phyloP scores from a whole-genome alignment of 305 asterid genomes.

The Fraxinus baroniana region DNA sequence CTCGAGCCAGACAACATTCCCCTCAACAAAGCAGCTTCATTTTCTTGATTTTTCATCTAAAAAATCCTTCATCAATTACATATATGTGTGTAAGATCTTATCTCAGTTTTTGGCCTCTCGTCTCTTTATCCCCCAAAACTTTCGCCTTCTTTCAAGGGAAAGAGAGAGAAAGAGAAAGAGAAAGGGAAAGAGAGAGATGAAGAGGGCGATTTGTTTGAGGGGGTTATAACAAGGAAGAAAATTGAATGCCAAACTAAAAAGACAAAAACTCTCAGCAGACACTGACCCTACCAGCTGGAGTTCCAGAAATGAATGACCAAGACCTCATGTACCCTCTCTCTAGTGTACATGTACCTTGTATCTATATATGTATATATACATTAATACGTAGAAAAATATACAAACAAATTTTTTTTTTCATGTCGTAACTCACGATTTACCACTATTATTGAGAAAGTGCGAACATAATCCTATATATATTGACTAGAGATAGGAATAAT shows the following conservation, averaged over 20 bases:
- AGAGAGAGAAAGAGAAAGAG: conserved; percentile 13
- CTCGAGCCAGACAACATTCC: conserved; percentile 34
- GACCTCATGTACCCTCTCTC: conserved; percentile 11
- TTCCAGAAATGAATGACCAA: conserved; percentile 28
- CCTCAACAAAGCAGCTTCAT: conserved; percentile 14
- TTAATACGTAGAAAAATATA: neutral
- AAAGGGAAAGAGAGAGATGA: neutral
- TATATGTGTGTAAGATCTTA: neutral
- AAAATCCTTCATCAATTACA: neutral
- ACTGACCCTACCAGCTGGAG: conserved; percentile 44
- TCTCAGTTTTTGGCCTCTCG: conserved; percentile 27
- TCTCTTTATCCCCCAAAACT: conserved; percentile 42
- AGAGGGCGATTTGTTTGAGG: conserved; percentile 23
- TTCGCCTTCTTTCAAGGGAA: conserved; percentile 41
- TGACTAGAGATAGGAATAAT: too few relatives aligned
- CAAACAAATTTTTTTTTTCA: neutral
- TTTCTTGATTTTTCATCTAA: neutral
- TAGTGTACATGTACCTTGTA: neutral
- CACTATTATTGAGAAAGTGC: neutral
- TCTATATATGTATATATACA: neutral
- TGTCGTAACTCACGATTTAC: neutral
- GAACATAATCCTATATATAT: neutral
- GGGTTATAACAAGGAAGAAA: conserved; percentile 22
- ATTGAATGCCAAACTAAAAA: conserved; percentile 24
- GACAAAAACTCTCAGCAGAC: conserved; percentile 25